Evolutionary conservation across 768 basidiomycete genomes (phyloP), one percentile per base, ranked within the genome.

Genomic region (Hygrophorus pudorinus): DNA sequence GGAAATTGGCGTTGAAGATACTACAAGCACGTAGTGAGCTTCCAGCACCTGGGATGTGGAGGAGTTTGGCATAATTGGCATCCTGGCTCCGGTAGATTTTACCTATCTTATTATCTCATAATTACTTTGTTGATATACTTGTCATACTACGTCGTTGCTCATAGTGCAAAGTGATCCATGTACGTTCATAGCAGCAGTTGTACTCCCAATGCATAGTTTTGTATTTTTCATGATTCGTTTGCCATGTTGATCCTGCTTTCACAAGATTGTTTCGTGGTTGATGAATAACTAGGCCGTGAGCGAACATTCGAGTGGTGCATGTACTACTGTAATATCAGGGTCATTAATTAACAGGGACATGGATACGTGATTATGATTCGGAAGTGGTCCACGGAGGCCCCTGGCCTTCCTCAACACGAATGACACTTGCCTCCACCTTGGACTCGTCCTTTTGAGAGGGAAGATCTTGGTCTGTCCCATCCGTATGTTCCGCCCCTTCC

Each of bases 11-110:
- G 1, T 56, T 79, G 49, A 77, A 69, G 62, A 89, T 89, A 40
- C 63, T 88, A 41, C 72, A 86, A 56, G 75, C 76, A 16, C 72
- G 83, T 39, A 81, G 75, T 51, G 71, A 75, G 59, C 50, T 87
- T 18, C 85, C 85, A 2, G 72, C 71, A 47, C 72, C 71, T 46
- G 80, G 84, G 30, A 86, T 87, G 84, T 88, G 84, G 84, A 71
- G 83, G 54, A 88, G 85, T 65, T 64, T 88, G 53, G 84, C 79
- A 20, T 59, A 56, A 31, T 21, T 12, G 24, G 14, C 20, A 27
- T 32, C 11, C 5, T 14, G 16, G 20, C 8, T 5, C 21, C 5
- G 4, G 14, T 16, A 14, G 30, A 9, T 42, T n/a, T 9, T 33
- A 42, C 18, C 29, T 42, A 42, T 33, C 3, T 17, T 42, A 42